These are phyloP conservation scores for Tarenaya hassleriana DNA, from an alignment of 345 rosid genomes.

Conservation along the genomic window DNA sequence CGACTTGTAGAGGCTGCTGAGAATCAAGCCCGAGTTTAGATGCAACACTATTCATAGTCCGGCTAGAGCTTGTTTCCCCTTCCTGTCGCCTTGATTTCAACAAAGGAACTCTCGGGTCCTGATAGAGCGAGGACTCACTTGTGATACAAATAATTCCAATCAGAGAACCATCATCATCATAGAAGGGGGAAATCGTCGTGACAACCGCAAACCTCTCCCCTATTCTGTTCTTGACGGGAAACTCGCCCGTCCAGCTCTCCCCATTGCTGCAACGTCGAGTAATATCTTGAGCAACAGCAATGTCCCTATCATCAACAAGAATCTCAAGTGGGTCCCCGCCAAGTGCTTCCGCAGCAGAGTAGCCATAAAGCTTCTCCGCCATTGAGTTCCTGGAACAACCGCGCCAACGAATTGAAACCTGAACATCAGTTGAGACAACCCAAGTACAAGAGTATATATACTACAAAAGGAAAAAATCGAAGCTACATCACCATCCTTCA, in stretches of 20 bases:
- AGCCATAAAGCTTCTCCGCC: slow-evolving; percentile 84
- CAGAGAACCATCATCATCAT: slow-evolving; percentile 66
- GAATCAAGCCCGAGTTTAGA: slow-evolving; percentile 83
- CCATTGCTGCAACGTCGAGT: slow-evolving; percentile 47
- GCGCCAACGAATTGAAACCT: slow-evolving; percentile 15
- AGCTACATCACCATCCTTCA: not conserved
- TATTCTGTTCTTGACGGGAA: slow-evolving; percentile 72
- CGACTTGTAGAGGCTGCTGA: slow-evolving; percentile 83
- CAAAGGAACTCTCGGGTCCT: slow-evolving; percentile 31
- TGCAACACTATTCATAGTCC: slow-evolving; percentile 42
- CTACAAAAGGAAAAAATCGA: slow-evolving; percentile 6
- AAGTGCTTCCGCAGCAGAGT: slow-evolving; percentile 69
- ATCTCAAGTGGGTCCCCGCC: slow-evolving; percentile 63
- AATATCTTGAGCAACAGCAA: slow-evolving; percentile 42
- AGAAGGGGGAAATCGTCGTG: slow-evolving; percentile 73
- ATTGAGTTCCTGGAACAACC: slow-evolving; percentile 62
- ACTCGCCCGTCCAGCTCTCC: slow-evolving; percentile 83
- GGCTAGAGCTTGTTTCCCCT: slow-evolving; percentile 41
- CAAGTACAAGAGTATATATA: not conserved
- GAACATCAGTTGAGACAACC: slow-evolving; percentile 13
- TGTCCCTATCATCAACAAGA: slow-evolving; percentile 55
- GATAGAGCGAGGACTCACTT: slow-evolving; percentile 53
- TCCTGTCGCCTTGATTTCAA: slow-evolving; percentile 35
- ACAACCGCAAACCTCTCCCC: slow-evolving; percentile 56
- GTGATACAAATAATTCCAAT: slow-evolving; percentile 82